Base-by-base conservation (phyloP, 768 basidiomycete species). In the Boletellus ananas region DNA sequence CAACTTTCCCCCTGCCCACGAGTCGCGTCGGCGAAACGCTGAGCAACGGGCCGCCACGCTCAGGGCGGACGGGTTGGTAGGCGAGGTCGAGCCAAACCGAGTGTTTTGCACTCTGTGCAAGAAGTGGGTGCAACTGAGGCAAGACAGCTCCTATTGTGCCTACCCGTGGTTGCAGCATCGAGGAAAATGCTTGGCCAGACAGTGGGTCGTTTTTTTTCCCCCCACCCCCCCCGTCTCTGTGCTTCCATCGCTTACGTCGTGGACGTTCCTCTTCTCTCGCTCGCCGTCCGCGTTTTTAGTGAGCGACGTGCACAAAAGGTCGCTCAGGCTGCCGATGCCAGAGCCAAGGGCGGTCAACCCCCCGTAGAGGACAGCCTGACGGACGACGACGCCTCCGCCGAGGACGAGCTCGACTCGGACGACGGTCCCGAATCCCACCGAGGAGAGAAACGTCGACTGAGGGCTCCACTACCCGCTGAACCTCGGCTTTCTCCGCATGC, bases 101-200 rank as follows among this genome's bases (percentile, higher is more conserved):
- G 85, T 90, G 0, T 87, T 89, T 57, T 91, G 88, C 61, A 72
- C 74, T 3, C 66, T 90, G 1, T 91, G 89, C 62, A 74, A 78
- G 59, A 89, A 90, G 66, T 90, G 88, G 88, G 86, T 90, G 1
- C 88, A 90, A 65, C 74, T 90, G 17, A 67, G 88, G 36, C 87
- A 88, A 63, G 87, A 90, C 57, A 82, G 80, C 52, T 79, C 80
- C 10, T 90, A 84, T 63, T 90, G 87, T 56, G 84, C 87, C 45
- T 87, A 89, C 62, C 87, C 88, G 34, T 90, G 87, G 88, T 63
- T 82, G 50, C 85, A 87, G 68, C 88, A 90, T 65, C 78, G 85
- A 17, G 78, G 74, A 21, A 90, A 88, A 66, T 90, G 88, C 70
- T 63, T 87, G 39, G 78, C 80, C n/a, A 69, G 85, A 60, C 75